A percentile compares a stretch with the other conserved stretches of the same genome.
phyloP scores from a whole-genome alignment of 2,329 filamentous ascomycete species.

The Seiridium cupressi region DNA sequence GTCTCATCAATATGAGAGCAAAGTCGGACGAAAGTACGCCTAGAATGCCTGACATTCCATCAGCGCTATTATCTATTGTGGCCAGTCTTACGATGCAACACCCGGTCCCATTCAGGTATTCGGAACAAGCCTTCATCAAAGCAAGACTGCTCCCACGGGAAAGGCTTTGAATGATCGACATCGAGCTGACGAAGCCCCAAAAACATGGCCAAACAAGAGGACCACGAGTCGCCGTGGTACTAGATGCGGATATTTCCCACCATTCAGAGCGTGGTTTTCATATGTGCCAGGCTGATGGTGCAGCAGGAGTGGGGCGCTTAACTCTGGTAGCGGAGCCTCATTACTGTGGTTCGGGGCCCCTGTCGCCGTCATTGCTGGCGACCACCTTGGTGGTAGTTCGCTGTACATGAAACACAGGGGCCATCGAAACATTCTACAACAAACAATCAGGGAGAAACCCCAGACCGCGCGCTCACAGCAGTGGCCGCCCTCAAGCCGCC shows the following conservation, averaged over 20 bases:
- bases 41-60: neutral
- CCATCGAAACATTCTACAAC: neutral
- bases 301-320: neutral
- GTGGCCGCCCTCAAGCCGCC: neutral
- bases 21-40: neutral
- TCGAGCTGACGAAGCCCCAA: neutral
- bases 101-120: neutral
- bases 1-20: neutral
- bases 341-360: neutral
- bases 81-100: neutral
- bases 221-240: neutral
- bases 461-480: neutral
- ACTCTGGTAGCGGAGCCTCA: neutral
- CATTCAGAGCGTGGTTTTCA: neutral
- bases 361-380: no score
- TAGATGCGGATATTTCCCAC: conserved; percentile 1
- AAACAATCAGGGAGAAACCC: conserved; percentile 2
- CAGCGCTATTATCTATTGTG: neutral
- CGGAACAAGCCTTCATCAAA: neutral
- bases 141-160: neutral
- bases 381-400: no score
- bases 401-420: neutral
- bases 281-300: neutral
- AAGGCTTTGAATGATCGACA: neutral
- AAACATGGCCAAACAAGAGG: neutral